These are phyloP conservation scores for Bothriochloa decipiens DNA, from an alignment of 176 grass and related monocot species.

Conservation along the genomic window DNA sequence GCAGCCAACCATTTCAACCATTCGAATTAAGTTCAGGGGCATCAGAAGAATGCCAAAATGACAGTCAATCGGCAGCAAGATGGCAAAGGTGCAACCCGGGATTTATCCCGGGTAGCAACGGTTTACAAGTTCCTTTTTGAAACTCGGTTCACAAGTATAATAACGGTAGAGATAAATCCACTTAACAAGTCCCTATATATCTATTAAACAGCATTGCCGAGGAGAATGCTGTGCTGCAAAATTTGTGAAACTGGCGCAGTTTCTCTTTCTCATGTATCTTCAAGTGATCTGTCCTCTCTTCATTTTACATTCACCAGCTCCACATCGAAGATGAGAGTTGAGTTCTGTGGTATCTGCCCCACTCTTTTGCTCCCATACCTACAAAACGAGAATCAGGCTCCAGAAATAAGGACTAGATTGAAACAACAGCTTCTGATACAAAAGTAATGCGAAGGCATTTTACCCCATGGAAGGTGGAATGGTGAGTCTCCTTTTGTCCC, in stretches of 20 bases:
- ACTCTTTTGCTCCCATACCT: slow-evolving; percentile 63
- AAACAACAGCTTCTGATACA: background rate
- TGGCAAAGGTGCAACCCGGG: background rate
- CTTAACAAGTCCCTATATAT: background rate
- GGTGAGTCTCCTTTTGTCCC: slow-evolving; percentile 87
- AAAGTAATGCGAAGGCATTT: background rate
- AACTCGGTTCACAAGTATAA: background rate
- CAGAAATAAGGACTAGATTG: slow-evolving; percentile 8
- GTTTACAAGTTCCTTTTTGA: background rate
- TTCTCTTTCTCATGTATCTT: slow-evolving; percentile 18
- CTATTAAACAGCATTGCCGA: background rate
- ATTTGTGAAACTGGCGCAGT: slow-evolving; percentile 30
- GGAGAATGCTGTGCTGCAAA: slow-evolving; percentile 1
- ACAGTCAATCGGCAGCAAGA: background rate
- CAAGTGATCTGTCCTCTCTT: slow-evolving; percentile 1
- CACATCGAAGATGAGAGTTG: slow-evolving; percentile 88
- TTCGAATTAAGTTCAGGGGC: background rate
- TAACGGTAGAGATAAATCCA: background rate
- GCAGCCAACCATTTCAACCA: background rate
- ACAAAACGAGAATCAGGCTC: background rate
- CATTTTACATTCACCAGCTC: slow-evolving; percentile 69
- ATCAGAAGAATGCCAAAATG: background rate
- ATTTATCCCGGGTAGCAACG: slow-evolving; percentile 5
- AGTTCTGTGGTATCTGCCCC: slow-evolving; percentile 79
- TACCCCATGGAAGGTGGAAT: slow-evolving; percentile 90